Conservation (phyloP, 345 rosid genomes). For the Arabis hirsuta region DNA sequence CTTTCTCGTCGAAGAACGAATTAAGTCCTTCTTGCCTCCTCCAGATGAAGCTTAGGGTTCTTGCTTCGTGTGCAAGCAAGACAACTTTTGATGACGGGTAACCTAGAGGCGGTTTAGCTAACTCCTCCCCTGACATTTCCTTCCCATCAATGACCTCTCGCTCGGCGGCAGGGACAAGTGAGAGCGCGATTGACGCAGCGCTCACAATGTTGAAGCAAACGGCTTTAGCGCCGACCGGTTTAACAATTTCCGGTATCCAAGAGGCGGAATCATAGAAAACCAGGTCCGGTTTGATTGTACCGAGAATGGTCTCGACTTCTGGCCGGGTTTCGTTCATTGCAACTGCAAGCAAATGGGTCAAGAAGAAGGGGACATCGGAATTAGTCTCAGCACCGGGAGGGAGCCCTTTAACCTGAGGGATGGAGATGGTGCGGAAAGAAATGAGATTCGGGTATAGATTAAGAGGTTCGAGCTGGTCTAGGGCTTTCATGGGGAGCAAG, state of each 20-base stretch:
- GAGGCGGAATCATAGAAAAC: constrained; percentile 58
- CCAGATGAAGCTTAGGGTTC: constrained; percentile 48
- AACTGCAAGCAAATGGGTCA: constrained; percentile 49
- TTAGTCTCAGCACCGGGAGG: constrained; percentile 75
- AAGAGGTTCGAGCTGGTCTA: constrained; percentile 41
- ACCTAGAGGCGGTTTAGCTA: constrained; percentile 56
- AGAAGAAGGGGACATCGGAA: constrained; percentile 61
- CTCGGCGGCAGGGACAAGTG: constrained; percentile 61
- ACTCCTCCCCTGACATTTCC: constrained; percentile 51
- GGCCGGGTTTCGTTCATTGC: constrained; percentile 68
- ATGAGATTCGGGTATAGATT: constrained; percentile 57
- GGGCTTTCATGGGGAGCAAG: constrained; percentile 53
- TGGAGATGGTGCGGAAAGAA: constrained; percentile 46
- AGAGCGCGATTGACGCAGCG: constrained; percentile 61
- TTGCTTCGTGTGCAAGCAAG: constrained; percentile 54
- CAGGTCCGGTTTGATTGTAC: constrained; percentile 48
- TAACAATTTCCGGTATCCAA: constrained; percentile 65
- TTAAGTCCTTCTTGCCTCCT: constrained; percentile 53
- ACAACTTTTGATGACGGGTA: constrained; percentile 62
- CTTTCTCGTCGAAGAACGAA: constrained; percentile 60
- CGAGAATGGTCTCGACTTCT: constrained; percentile 53
- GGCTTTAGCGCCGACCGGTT: constrained; percentile 57
- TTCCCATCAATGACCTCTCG: constrained; percentile 44
- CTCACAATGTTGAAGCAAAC: constrained; percentile 53
- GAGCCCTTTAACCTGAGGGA: constrained; percentile 64